Evolutionary conservation across 2,329 filamentous ascomycete species (phyloP).

Genomic region (Fonsecaea monophora): DNA sequence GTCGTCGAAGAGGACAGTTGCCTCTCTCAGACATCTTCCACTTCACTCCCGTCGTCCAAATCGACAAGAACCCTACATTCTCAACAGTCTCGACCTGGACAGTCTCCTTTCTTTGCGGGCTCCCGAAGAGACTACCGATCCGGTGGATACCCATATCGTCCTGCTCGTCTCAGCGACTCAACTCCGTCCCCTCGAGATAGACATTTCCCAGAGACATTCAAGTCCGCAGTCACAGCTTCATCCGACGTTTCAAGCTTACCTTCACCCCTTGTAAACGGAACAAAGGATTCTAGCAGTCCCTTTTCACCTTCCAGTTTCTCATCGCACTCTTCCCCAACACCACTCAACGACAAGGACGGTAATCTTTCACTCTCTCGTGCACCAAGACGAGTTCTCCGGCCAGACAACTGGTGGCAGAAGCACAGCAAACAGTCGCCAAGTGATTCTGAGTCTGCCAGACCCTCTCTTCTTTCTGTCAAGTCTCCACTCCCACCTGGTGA

Average conservation of each 20-base stretch:
- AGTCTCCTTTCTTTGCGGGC: slow-evolving; percentile 25
- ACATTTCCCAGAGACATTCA: not conserved
- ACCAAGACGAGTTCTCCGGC: slow-evolving; percentile 18
- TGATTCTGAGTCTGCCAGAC: not conserved
- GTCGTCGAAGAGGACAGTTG: not conserved
- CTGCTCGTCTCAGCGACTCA: not conserved
- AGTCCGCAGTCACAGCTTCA: not conserved
- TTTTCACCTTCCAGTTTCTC: not conserved
- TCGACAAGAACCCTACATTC: slow-evolving; percentile 9
- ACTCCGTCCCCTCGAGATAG: slow-evolving; percentile 7
- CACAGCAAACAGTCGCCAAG: not conserved
- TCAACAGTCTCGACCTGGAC: slow-evolving; percentile 3
- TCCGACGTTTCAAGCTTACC: not conserved
- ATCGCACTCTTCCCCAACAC: slow-evolving; percentile 1
- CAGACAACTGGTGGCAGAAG: slow-evolving; percentile 31
- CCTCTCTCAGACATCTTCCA: slow-evolving; percentile 3
- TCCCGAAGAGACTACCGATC: slow-evolving; percentile 13
- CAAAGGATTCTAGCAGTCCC: not conserved
- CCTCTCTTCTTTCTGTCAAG: slow-evolving; percentile 17
- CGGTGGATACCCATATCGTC: slow-evolving; percentile 4
- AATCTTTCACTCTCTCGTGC: slow-evolving; percentile 6
- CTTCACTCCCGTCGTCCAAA: slow-evolving; percentile 10
- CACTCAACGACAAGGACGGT: slow-evolving; percentile 7
- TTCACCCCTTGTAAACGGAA: slow-evolving; percentile 12
- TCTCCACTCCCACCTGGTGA: slow-evolving; percentile 19